These are phyloP conservation scores for Gymnopus androsaceus DNA, from an alignment of 1,284 basidiomycete species.

Conservation along the genomic window DNA sequence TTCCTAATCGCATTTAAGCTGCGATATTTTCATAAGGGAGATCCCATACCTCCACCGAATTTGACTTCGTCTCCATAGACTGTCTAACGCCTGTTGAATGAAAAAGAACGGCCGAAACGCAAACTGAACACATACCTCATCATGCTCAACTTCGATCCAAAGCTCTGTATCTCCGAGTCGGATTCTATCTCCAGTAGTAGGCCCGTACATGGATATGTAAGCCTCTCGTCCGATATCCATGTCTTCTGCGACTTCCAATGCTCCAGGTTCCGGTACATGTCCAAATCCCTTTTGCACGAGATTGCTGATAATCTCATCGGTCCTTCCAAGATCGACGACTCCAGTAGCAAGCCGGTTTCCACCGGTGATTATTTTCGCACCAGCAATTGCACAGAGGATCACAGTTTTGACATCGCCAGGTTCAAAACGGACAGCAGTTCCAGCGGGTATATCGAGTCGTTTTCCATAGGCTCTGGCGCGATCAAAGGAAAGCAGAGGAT, in stretches of 20 bases:
- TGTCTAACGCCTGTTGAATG: too few relatives aligned
- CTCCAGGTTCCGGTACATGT: conserved; percentile 63
- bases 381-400: conserved; percentile 80
- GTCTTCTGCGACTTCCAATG: conserved; percentile 47
- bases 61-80: conserved; percentile 95
- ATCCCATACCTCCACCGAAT: conserved; percentile 83
- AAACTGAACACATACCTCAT: conserved; percentile 53
- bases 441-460: conserved; percentile 89
- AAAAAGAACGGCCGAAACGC: too few relatives aligned
- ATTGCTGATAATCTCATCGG: conserved; percentile 47
- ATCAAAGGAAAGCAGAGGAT: conserved; percentile 82
- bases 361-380: conserved; percentile 72
- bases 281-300: conserved; percentile 60
- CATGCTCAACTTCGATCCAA: conserved; percentile 93
- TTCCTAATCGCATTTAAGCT: conserved; percentile 56
- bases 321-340: conserved; percentile 42
- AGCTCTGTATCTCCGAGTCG: conserved; percentile 88
- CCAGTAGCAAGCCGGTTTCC: conserved; percentile 80
- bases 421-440: conserved; percentile 96
- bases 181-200: conserved; percentile 89
- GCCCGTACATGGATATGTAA: conserved; percentile 93
- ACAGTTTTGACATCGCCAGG: conserved; percentile 90
- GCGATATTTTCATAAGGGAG: neutral
- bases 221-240: conserved; percentile 61
- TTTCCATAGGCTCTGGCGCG: conserved; percentile 80